A percentile compares a stretch with the other conserved stretches of the same genome.
Evolutionary conservation across 2,329 filamentous ascomycete species (phyloP).

Genomic region (Fusarium fracticaudum): DNA sequence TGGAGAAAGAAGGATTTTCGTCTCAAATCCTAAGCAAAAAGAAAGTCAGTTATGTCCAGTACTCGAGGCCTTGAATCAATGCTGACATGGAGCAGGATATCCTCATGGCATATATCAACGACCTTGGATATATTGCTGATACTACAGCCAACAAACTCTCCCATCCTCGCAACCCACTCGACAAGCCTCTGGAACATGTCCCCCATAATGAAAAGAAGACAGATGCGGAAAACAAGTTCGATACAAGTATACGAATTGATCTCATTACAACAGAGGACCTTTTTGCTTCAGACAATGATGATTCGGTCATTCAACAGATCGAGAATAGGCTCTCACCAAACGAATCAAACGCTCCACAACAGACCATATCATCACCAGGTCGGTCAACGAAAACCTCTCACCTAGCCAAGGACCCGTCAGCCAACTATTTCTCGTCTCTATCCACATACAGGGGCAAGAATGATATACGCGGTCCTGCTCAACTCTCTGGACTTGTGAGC

Average conservation of each 20-base stretch:
- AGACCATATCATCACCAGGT: neutral
- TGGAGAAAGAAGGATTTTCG: neutral
- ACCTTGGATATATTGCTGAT: neutral
- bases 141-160: neutral
- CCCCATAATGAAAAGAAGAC: no score
- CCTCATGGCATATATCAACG: neutral
- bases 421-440: neutral
- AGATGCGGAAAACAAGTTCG: accelerated
- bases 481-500: accelerated
- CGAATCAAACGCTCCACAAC: neutral
- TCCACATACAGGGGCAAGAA: neutral
- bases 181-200: neutral
- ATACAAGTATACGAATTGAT: neutral
- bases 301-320: neutral
- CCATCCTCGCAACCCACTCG: accelerated
- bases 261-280: neutral
- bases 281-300: neutral
- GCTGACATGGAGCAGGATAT: neutral
- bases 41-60: neutral
- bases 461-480: neutral
- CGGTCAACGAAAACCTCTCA: neutral
- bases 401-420: neutral
- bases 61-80: neutral
- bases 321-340: neutral
- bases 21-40: neutral